Base-by-base conservation (phyloP, 1,284 basidiomycete genomes). In the Leccinum laetum region DNA sequence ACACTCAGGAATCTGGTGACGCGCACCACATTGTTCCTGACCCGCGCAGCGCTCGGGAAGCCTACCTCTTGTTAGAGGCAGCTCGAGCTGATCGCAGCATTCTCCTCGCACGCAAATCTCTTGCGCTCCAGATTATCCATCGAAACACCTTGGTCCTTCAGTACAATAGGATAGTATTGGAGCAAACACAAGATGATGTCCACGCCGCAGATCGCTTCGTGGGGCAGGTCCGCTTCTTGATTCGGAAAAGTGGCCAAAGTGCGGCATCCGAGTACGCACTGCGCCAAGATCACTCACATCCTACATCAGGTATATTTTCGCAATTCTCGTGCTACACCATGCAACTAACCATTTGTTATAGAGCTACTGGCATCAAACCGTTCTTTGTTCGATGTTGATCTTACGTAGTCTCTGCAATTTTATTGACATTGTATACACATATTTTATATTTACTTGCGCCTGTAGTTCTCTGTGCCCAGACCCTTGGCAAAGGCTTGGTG, bases 221-320 rank as follows among this genome's bases (percentile, higher is more conserved):
- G 14, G 55, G 55, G 55, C 55, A 56, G n/a, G 55, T 56, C n/a
- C 55, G 26, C 32, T 56, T 56, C 14, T 16, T n/a, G 55, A 56
- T 56, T 56, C 26, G 55, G 26, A 56, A 29, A 56, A 56, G 55
- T 56, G 55, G 55, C 29, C 55, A 56, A 56, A 56, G 55, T 56
- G 29, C 55, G 10, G 55, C 55, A 56, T 56, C 26, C n/a, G 55
- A 56, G 55, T 56, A 56, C 5, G 26, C 55, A 56, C 6, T 56
- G 55, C 29, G 24, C 16, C 8, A 56, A 56, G 55, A n/a, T 32
- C 55, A 56, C 55, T 56, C 16, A 16, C 29, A 16, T 10, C 55
- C 55, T n/a, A 56, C 29, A 10, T 56, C 55, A 56, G 55, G 55
- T 56, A 56, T 56, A 16, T 56, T 32, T 32, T 32, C 24, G 5